Conservation (phyloP, 2,329 filamentous ascomycete genomes). For the Cladosporium sp. region DNA sequence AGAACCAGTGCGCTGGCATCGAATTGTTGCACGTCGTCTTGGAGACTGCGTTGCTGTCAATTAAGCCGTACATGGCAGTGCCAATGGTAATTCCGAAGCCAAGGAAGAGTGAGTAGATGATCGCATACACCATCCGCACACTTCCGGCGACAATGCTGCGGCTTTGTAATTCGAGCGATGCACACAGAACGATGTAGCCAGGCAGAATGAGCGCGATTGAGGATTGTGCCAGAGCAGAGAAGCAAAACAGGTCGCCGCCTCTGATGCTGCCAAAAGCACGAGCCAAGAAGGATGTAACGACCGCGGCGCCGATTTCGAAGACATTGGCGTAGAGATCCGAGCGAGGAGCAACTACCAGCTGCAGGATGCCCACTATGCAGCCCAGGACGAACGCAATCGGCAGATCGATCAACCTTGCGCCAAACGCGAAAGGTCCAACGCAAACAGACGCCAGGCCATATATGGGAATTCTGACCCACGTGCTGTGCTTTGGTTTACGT, state of each 20-base stretch:
- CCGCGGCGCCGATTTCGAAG: conserved; percentile 47
- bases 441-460: conserved; percentile 72
- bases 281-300: conserved; percentile 47
- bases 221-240: conserved; percentile 48
- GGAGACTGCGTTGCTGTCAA: conserved; percentile 45
- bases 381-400: conserved; percentile 74
- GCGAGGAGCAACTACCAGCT: conserved; percentile 68
- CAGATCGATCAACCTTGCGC: conserved; percentile 71
- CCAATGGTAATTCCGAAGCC: conserved; percentile 51
- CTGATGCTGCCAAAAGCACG: conserved; percentile 47
- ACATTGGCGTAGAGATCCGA: conserved; percentile 64
- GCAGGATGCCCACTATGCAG: conserved; percentile 67
- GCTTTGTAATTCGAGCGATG: conserved; percentile 46
- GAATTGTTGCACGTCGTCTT: conserved; percentile 41
- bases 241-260: conserved; percentile 43
- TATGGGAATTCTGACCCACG: conserved; percentile 53
- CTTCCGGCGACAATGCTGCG: conserved; percentile 47
- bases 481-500: conserved; percentile 51
- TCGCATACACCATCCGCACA: conserved; percentile 51
- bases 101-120: conserved; percentile 51
- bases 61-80: conserved; percentile 46
- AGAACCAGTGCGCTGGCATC: conserved; percentile 53
- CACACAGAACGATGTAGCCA: conserved; percentile 49
- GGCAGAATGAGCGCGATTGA: conserved; percentile 49
- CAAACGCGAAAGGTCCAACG: conserved; percentile 77